These are phyloP conservation scores for Grigorovia jiainica DNA, from an alignment of 805 yeast genomes.

Conservation along the genomic window DNA sequence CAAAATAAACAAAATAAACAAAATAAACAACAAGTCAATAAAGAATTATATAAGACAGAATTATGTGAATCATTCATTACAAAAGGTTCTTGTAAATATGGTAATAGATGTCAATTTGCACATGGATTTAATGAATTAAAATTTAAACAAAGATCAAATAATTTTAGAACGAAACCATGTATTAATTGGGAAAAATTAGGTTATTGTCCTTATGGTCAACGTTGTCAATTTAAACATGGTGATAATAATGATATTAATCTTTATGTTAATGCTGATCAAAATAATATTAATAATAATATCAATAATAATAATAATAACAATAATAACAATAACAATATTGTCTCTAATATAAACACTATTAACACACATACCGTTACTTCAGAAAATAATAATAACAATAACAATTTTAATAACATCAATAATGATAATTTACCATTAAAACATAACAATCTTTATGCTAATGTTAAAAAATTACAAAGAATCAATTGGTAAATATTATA, in stretches of 20 bases:
- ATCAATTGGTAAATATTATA: slow-evolving; percentile 27
- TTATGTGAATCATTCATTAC: slow-evolving; percentile 70
- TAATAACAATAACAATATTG: not conserved
- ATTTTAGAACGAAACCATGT: slow-evolving; percentile 88
- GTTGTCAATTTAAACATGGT: slow-evolving; percentile 88
- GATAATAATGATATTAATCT: slow-evolving; percentile 27
- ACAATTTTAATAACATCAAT: not conserved
- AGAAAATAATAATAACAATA: not conserved
- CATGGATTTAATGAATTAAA: slow-evolving; percentile 78
- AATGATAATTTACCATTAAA: slow-evolving; percentile 1
- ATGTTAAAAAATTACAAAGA: slow-evolving; percentile 23
- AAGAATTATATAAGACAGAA: slow-evolving; percentile 81
- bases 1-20: not conserved
- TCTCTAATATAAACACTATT: not conserved
- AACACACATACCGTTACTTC: not conserved
- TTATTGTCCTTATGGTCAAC: slow-evolving; percentile 75
- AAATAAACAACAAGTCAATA: slow-evolving; percentile 30
- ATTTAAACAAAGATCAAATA: slow-evolving; percentile 52
- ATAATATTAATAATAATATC: slow-evolving; percentile 1
- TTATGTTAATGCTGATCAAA: slow-evolving; percentile 20
- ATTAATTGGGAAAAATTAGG: slow-evolving; percentile 80
- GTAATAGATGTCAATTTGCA: slow-evolving; percentile 88
- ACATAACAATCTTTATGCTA: slow-evolving; percentile 22
- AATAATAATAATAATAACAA: not conserved
- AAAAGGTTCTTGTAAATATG: slow-evolving; percentile 74